Evolutionary conservation across 2,329 filamentous ascomycete genomes (phyloP), one percentile per base, ranked within the genome.

Genomic region (Lasiodiplodia sp.): DNA sequence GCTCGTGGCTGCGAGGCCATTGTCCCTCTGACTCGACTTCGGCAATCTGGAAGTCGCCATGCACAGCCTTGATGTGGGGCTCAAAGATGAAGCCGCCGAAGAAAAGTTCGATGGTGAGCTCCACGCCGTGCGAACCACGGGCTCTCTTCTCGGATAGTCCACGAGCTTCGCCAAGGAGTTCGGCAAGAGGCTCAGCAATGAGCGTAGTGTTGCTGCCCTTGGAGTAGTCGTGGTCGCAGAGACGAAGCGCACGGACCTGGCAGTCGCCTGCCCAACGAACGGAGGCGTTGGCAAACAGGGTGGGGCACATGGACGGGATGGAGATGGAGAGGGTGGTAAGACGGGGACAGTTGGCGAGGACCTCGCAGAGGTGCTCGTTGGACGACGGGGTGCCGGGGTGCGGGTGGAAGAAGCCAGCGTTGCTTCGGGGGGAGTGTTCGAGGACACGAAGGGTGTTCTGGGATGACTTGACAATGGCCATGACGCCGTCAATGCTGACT

Each of bases 31-130:
- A 81, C 1, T 76, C 73, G 11, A 83, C 72, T 70, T 82, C 78
- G 2, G 82, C 79, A 16, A 83, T 72, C 28, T 81, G 76, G 70
- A 86, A 84, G 68, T 85, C 83, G 60, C 83, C 83, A 65, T 86
- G 83, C 12, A 85, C 83, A 14, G 82, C 73, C 18, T 75, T 72
- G 70, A 80, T 79, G 57, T 79, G 79, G 0, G 83, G 83, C 68
- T 85, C 82, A 73, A 86, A 86, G 71, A 86, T 85, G 75, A 80
- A 83, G 69, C 83, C 82, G 2, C 82, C 82, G 72, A 84, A 85
- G 79, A 86, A 86, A 34, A 86, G 75, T 71, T 86, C 83, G 57
- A 85, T 77, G 67, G 79, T 80, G 2, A 86, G 78, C 31, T 81
- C 76, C 34, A 72, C 74, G 8, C 78, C 78, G 38, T 78, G 74